Base-by-base conservation (phyloP, 371 early-diverging fungal genomes). In the Chytridiales sp. region DNA sequence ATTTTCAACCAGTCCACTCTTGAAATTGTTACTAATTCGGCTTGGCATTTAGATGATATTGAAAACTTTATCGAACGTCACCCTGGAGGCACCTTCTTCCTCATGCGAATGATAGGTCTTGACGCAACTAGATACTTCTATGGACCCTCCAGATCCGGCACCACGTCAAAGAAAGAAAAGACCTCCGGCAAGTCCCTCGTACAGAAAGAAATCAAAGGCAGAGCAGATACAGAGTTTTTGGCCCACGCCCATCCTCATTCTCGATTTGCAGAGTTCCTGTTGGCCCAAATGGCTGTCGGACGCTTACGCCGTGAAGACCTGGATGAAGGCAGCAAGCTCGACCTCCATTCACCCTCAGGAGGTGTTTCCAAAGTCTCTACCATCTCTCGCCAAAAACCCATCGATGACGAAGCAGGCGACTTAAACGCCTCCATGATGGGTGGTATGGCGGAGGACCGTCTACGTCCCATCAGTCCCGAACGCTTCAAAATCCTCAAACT, bases 71-170 rank as follows among this genome's bases (percentile, higher is more conserved):
- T 66, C 5, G 35, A 32, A 4, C 34, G 38, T n/a, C 76, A 75
- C 51, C 76, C 76, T 1, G 76, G 76, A 11, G 76, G 75, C 29
- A 35, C 58, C 9, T 13, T 40, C 4, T 9, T 59, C 13, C 26
- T 75, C 29, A 24, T 39, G 19, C 40, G 35, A 19, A 47, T 48
- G 31, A 49, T 75, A 26, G 76, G 76, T 1, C 34, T 70, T n/a
- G 76, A 75, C 60, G 72, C 64, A 1, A 67, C 69, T 0, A 48
- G 62, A 19, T 15, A 55, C 21, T 72, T 56, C 59, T 49, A 36
- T 43, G 68, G 54, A 22, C 32, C 9, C 17, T 41, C 36, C 15
- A 26, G 38, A 44, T 17, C 13, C 9, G 44, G 6, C 9, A 44
- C 44, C n/a, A 30, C 44, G 0, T 17, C 32, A 2, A 46, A 52